phyloP scores from a whole-genome alignment of 1,284 basidiomycete species.

The Peniophora sp. region DNA sequence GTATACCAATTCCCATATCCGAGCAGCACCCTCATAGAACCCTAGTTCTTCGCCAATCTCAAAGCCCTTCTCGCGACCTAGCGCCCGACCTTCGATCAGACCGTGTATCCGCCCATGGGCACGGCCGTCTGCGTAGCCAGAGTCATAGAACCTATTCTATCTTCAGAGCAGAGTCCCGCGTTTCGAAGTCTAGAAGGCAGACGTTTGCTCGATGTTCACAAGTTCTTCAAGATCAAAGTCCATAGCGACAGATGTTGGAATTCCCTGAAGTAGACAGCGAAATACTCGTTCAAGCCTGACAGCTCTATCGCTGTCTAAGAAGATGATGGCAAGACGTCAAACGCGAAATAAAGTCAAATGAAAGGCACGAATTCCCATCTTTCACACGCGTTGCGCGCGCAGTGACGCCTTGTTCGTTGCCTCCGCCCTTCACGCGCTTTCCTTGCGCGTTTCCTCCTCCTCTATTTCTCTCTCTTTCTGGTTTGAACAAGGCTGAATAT shows the following conservation, averaged over 20 bases:
- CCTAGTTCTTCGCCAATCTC: constrained; percentile 97
- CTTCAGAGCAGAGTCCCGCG: neutral
- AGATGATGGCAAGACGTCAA: no score
- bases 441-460: constrained; percentile 9
- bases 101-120: constrained; percentile 87
- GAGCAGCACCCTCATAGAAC: constrained; percentile 83
- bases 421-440: constrained; percentile 1
- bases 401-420: no score
- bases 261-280: no score
- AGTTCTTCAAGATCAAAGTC: constrained; percentile 55
- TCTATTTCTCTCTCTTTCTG: constrained; percentile 19
- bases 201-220: constrained; percentile 69
- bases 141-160: constrained; percentile 64
- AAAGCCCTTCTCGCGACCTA: constrained; percentile 88
- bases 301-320: no score
- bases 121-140: constrained; percentile 72
- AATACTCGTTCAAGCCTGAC: no score
- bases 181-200: constrained; percentile 3
- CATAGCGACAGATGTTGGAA: constrained; percentile 14
- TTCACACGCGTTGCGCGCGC: no score
- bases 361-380: no score
- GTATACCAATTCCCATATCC: constrained; percentile 55
- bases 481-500: constrained; percentile 26
- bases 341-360: no score
- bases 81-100: constrained; percentile 83